Percentiles rank a stretch among this genome's conserved stretches.
Evolutionary conservation across 306 rosid genomes (phyloP).

Genomic region (Adenanthera pavonina): DNA sequence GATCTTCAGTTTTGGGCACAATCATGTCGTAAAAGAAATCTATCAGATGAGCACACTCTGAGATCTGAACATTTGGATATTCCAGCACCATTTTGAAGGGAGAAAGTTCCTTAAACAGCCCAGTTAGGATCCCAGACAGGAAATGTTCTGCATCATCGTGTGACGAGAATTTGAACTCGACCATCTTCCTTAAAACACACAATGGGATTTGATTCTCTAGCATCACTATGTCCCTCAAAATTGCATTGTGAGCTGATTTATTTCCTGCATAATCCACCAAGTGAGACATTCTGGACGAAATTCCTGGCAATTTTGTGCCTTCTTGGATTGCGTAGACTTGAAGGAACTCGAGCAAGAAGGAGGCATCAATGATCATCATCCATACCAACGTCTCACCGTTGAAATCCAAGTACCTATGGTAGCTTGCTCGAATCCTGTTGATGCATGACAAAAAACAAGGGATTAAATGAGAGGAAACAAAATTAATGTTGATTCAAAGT

Average conservation of each 20-base stretch:
- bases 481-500: not conserved
- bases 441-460: not conserved
- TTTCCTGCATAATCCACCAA: conserved; percentile 51
- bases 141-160: conserved; percentile 42
- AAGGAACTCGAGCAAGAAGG: conserved; percentile 59
- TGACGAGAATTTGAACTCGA: conserved; percentile 43
- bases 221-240: conserved; percentile 60
- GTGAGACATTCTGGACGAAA: conserved; percentile 58
- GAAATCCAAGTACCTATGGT: conserved; percentile 64
- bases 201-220: conserved; percentile 67
- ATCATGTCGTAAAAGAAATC: conserved; percentile 55
- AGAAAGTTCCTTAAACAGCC: conserved; percentile 49
- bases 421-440: conserved; percentile 47
- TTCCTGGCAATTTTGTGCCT: conserved; percentile 34
- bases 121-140: conserved; percentile 53
- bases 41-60: conserved; percentile 55
- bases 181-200: conserved; percentile 49
- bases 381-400: conserved; percentile 59
- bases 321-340: conserved; percentile 43
- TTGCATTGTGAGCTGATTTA: conserved; percentile 54
- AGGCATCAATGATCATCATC: conserved; percentile 65
- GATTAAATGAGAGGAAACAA: not conserved
- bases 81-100: conserved; percentile 51
- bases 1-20: conserved; percentile 38
- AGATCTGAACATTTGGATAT: conserved; percentile 34